Base-by-base conservation (phyloP, 352 stramenopile genomes). In the Phytophthora pseudosyringae region DNA sequence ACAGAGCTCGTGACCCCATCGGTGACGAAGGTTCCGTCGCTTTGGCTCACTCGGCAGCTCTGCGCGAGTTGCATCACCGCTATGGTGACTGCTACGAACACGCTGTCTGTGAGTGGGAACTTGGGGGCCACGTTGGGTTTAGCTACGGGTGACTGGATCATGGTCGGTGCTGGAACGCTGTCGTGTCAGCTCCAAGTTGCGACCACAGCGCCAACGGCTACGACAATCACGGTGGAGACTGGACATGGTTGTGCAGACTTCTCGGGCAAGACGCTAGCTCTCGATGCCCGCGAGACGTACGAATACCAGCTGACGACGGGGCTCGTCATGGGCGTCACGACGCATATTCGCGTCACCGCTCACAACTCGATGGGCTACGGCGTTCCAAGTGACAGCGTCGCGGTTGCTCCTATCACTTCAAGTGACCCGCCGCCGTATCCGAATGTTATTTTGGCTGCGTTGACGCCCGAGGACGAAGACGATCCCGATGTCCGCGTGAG, bases 361-460 rank as follows among this genome's bases (percentile, higher is more conserved):
- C 90, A 98, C 64, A 98, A 98, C 68, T 94, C 88, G 16, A 80
- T 97, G 11, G 97, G 97, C 2, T 99, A 94, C 59, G 95, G 94
- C 2, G 46, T 61, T 1, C 58, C 72, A 5, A 91, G 85, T 3
- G 86, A 89, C 38, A 81, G 78, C 48, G 54, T 97, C 31, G 76
- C 87, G 12, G 70, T 97, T 0, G 81, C 83, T 28, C 92, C 95
- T 1, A 90, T 97, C 52, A 89, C 91, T 33, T 87, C 82, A n/a
- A 88, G 86, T 35, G 94, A 98, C 63, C 88, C 95, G 25, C 95
- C 95, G 5, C 88, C 85, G 43, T 82, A 69, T 5, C 79, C 90
- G 10, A 70, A 92, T 33, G 78, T 91, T 26, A 67, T 83, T n/a
- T 44, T 94, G 10, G 46, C 60, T 38, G 45, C 60, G 9, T 57